A percentile compares a stretch with the other conserved stretches of the same genome.
phyloP scores from a whole-genome alignment of 768 basidiomycete genomes.

The Trametes elegans region DNA sequence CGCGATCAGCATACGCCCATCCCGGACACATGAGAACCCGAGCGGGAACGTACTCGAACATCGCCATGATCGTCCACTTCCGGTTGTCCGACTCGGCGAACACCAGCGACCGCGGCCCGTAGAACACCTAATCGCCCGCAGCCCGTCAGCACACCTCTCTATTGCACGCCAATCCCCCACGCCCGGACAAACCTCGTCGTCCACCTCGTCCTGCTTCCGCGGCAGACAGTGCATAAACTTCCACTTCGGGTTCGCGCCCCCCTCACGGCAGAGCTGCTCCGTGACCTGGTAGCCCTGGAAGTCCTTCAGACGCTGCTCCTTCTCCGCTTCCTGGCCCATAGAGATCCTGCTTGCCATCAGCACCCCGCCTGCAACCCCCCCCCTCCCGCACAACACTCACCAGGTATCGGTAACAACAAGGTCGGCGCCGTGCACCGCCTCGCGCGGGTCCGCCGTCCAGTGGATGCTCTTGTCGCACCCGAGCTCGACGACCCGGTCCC shows the following conservation, averaged over 20 bases:
- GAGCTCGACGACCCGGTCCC: slow-evolving; percentile 76
- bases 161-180: background rate
- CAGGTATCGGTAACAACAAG: slow-evolving; percentile 98
- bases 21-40: background rate
- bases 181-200: slow-evolving; percentile 69
- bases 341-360: slow-evolving; percentile 68
- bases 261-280: slow-evolving; percentile 75
- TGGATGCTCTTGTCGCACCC: slow-evolving; percentile 69
- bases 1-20: slow-evolving; percentile 1
- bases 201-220: slow-evolving; percentile 88
- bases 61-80: slow-evolving; percentile 94
- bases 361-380: background rate
- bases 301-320: slow-evolving; percentile 77
- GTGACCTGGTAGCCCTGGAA: slow-evolving; percentile 96
- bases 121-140: slow-evolving; percentile 66
- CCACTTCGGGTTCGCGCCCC: slow-evolving; percentile 85
- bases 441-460: slow-evolving; percentile 77
- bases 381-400: slow-evolving; percentile 39
- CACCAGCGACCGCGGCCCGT: slow-evolving; percentile 86
- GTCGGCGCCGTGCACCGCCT: slow-evolving; percentile 88
- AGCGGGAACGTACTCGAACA: slow-evolving; percentile 69
- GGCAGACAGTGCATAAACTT: slow-evolving; percentile 97
- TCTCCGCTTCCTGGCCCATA: slow-evolving; percentile 98
- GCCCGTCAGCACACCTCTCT: slow-evolving; percentile 5
- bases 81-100: slow-evolving; percentile 96